A percentile compares a stretch with the other conserved stretches of the same genome.
phyloP scores from a whole-genome alignment of 768 basidiomycete genomes.

The Lentinula edodes region DNA sequence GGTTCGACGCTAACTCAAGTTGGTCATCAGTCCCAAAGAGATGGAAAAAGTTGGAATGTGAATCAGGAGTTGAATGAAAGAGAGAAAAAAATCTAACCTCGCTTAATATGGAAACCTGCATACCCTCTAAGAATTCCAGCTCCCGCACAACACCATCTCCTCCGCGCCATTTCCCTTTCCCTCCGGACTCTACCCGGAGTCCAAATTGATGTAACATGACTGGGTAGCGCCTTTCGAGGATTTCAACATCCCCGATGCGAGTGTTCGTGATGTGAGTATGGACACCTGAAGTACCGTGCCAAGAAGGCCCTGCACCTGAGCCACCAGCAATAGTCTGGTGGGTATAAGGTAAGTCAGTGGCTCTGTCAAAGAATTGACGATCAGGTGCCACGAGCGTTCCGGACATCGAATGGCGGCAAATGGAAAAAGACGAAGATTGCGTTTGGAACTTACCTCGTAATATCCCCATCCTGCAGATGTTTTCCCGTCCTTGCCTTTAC shows the following conservation, averaged over 20 bases:
- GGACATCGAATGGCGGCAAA: too few relatives aligned
- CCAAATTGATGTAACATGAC: constrained; percentile 85
- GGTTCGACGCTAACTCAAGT: constrained; percentile 58
- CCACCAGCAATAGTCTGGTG: constrained; percentile 88
- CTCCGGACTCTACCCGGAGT: constrained; percentile 63
- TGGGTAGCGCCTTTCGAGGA: constrained; percentile 90
- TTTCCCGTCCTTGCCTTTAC: constrained; percentile 77
- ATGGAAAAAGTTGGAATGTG: too few relatives aligned
- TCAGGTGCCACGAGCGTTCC: too few relatives aligned
- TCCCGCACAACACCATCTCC: constrained; percentile 85
- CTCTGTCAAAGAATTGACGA: background rate
- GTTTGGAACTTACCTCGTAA: constrained; percentile 51
- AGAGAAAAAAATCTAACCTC: constrained; percentile 49
- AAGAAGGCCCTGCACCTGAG: constrained; percentile 81
- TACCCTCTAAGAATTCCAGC: constrained; percentile 72
- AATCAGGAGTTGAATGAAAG: background rate
- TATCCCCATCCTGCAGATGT: constrained; percentile 85
- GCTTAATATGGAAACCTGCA: constrained; percentile 85
- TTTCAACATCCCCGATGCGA: constrained; percentile 89
- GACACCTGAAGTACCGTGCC: constrained; percentile 92
- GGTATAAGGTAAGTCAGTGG: background rate
- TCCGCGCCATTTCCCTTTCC: constrained; percentile 66
- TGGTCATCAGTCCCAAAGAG: too few relatives aligned
- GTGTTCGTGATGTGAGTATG: constrained; percentile 95
- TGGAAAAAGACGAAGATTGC: too few relatives aligned